These are phyloP conservation scores for Plicaturopsis crispa DNA, from an alignment of 768 basidiomycete genomes.

Conservation along the genomic window DNA sequence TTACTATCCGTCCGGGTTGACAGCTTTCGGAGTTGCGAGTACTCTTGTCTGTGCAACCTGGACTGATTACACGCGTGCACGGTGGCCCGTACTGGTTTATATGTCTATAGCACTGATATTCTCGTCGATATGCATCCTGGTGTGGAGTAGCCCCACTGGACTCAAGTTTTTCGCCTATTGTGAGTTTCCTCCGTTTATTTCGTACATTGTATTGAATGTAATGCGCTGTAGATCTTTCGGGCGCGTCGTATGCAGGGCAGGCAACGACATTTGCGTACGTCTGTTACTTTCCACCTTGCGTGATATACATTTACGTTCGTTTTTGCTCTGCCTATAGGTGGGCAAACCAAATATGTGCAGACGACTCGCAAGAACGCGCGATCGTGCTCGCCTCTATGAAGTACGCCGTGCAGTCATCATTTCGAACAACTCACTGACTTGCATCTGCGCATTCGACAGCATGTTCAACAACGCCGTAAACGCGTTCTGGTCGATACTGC, in stretches of 20 bases:
- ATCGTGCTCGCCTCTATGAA: slow-evolving; percentile 76
- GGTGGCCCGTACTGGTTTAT: slow-evolving; percentile 61
- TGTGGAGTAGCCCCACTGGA: slow-evolving; percentile 49
- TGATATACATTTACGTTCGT: not conserved
- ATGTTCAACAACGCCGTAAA: slow-evolving; percentile 68
- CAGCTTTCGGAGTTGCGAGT: slow-evolving; percentile 57
- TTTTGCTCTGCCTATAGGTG: slow-evolving; percentile 33
- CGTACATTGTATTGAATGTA: not conserved
- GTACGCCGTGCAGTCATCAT: slow-evolving; percentile 21
- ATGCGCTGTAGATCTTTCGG: slow-evolving; percentile 21
- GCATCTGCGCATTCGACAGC: slow-evolving; percentile 23
- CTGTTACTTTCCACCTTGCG: no score
- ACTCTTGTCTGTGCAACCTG: slow-evolving; percentile 55
- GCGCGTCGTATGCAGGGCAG: slow-evolving; percentile 68
- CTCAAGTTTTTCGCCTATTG: slow-evolving; percentile 77
- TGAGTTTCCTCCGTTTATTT: slow-evolving; percentile 23
- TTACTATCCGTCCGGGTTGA: slow-evolving; percentile 57
- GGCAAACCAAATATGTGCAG: slow-evolving; percentile 73
- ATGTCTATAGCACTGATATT: slow-evolving; percentile 50
- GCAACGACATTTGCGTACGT: slow-evolving; percentile 68
- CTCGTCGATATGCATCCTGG: slow-evolving; percentile 50
- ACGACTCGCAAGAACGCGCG: slow-evolving; percentile 62
- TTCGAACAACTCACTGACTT: not conserved
- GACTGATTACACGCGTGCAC: slow-evolving; percentile 50
- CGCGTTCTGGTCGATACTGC: slow-evolving; percentile 64